Evolutionary conservation across 2,329 filamentous ascomycete genomes (phyloP).

Genomic region (Aspergillus novofumigatus): DNA sequence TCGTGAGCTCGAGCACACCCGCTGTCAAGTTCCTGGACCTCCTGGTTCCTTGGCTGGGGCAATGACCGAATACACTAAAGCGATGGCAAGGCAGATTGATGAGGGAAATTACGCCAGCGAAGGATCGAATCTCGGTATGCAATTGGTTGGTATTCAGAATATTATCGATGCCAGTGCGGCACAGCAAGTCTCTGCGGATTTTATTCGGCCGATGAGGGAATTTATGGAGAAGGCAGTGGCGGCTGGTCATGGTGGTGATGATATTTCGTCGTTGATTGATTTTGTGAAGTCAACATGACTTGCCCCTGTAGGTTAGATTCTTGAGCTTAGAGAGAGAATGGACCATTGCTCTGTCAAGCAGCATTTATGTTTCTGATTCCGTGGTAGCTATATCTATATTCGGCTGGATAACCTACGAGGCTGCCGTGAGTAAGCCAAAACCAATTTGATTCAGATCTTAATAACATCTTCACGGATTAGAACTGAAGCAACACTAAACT

Average conservation of each 20-base stretch:
- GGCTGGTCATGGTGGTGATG: neutral
- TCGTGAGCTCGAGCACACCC: constrained; percentile 2
- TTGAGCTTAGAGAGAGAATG: no score
- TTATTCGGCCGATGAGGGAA: neutral
- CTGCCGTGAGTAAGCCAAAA: no score
- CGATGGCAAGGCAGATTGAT: constrained; percentile 9
- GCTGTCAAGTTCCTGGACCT: constrained; percentile 4
- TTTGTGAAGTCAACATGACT: neutral
- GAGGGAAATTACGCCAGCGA: constrained; percentile 3
- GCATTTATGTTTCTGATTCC: neutral
- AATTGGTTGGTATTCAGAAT: neutral
- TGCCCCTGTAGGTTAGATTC: neutral
- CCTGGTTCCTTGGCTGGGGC: constrained; percentile 5
- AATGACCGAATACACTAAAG: constrained; percentile 7
- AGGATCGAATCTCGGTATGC: constrained; percentile 9
- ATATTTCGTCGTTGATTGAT: neutral
- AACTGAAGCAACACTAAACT: no score
- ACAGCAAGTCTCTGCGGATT: neutral
- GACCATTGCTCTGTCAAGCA: neutral
- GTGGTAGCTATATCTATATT: neutral
- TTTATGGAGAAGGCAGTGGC: neutral
- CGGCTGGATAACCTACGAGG: no score
- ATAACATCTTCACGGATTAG: no score
- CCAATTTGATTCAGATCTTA: no score
- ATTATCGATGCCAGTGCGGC: neutral